Conservation (phyloP, 805 yeast genomes). For the Lipomyces chichibuensis region DNA sequence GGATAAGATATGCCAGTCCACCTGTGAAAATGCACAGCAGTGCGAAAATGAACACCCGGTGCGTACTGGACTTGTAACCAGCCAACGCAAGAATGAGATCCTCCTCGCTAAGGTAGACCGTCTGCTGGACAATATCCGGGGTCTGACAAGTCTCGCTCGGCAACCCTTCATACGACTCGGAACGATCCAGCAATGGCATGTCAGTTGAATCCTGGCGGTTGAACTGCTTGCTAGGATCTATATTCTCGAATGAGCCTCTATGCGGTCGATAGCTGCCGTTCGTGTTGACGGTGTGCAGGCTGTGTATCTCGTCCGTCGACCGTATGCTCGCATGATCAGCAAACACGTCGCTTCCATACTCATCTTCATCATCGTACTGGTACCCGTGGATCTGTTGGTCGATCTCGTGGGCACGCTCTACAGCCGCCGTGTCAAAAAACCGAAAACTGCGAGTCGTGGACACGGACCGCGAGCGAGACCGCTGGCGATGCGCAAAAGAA, state of each 20-base stretch:
- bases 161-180: slow-evolving; percentile 6
- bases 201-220: slow-evolving; percentile 14
- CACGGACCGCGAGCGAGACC: slow-evolving; percentile 30
- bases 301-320: slow-evolving; percentile 26
- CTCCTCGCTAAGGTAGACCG: slow-evolving; percentile 93
- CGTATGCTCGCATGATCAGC: slow-evolving; percentile 11
- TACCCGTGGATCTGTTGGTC: slow-evolving; percentile 42
- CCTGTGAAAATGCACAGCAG: slow-evolving; percentile 59
- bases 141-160: background rate
- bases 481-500: slow-evolving; percentile 34
- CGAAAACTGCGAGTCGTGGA: slow-evolving; percentile 54
- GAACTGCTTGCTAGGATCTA: slow-evolving; percentile 3
- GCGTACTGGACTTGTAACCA: slow-evolving; percentile 66
- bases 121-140: slow-evolving; percentile 50
- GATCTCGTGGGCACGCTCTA: slow-evolving; percentile 65
- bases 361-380: slow-evolving; percentile 40
- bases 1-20: slow-evolving; percentile 72
- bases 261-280: background rate
- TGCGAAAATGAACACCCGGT: slow-evolving; percentile 55
- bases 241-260: background rate
- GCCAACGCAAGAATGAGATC: slow-evolving; percentile 94
- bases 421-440: slow-evolving; percentile 81
- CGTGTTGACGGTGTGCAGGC: slow-evolving; percentile 28
- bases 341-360: slow-evolving; percentile 43
- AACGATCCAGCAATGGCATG: slow-evolving; percentile 11